These are phyloP conservation scores for Rhinocladiella mackenziei DNA, from an alignment of 2,329 filamentous ascomycete genomes.

Conservation along the genomic window DNA sequence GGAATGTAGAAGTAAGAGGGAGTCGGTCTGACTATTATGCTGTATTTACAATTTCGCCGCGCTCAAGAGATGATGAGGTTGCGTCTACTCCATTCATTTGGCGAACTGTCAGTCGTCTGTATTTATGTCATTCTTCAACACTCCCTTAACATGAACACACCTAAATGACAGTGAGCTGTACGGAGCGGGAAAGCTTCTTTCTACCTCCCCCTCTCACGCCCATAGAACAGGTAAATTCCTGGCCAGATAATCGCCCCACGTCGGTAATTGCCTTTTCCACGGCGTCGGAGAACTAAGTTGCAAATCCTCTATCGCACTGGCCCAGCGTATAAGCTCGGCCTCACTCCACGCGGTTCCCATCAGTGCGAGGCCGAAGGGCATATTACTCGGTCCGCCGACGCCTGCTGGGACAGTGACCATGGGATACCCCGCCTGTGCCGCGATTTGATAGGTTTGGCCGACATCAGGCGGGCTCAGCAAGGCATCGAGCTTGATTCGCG, in stretches of 20 bases:
- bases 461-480: constrained; percentile 67
- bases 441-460: constrained; percentile 63
- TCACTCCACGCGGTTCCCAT: constrained; percentile 62
- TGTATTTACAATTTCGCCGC: too few relatives aligned
- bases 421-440: constrained; percentile 72
- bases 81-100: too few relatives aligned
- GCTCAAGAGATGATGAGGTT: too few relatives aligned
- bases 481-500: constrained; percentile 48
- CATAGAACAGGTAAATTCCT: constrained; percentile 6
- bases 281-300: constrained; percentile 42
- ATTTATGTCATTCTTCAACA: too few relatives aligned
- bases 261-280: constrained; percentile 49
- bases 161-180: not conserved
- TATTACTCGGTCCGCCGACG: constrained; percentile 49
- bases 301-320: constrained; percentile 60
- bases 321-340: constrained; percentile 55
- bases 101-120: too few relatives aligned
- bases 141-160: too few relatives aligned
- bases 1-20: too few relatives aligned
- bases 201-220: too few relatives aligned
- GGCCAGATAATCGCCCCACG: constrained; percentile 49
- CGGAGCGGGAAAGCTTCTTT: not conserved
- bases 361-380: constrained; percentile 60
- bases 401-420: constrained; percentile 66
- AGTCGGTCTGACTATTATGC: too few relatives aligned